Conservation (phyloP, 2,329 filamentous ascomycete genomes). For the Talaromyces sp. region DNA sequence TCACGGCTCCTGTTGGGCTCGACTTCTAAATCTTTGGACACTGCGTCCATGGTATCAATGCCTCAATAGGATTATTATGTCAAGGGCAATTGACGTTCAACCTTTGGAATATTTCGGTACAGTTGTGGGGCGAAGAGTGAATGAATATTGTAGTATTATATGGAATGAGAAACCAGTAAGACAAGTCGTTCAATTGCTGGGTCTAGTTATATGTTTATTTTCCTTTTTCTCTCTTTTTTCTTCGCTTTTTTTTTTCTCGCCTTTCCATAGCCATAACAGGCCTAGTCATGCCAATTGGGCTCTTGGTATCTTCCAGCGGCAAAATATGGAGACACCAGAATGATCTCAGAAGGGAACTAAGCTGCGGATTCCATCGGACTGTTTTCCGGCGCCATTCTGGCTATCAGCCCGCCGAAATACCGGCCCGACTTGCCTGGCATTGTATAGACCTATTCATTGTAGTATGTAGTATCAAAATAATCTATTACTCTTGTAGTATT, state of each 20-base stretch:
- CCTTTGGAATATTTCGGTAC: not conserved
- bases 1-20: conserved; percentile 41
- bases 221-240: not conserved
- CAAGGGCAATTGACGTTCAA: not conserved
- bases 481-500: too few species aligned
- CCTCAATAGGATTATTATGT: not conserved
- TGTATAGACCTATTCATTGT: too few species aligned
- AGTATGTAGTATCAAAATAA: too few species aligned
- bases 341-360: conserved; percentile 6
- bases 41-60: not conserved
- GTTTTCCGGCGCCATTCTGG: not conserved
- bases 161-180: not conserved
- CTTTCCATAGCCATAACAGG: not conserved
- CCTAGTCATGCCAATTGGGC: not conserved
- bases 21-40: not conserved
- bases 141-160: too few species aligned
- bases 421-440: too few species aligned
- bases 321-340: conserved; percentile 11
- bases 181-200: too few species aligned
- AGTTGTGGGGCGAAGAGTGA: too few species aligned
- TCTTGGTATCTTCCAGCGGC: conserved; percentile 7
- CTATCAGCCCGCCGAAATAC: not conserved
- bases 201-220: not conserved
- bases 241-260: not conserved
- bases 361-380: conserved; percentile 10